Conservation (phyloP, 306 rosid genomes). For the Gastrolobium bilobum region DNA sequence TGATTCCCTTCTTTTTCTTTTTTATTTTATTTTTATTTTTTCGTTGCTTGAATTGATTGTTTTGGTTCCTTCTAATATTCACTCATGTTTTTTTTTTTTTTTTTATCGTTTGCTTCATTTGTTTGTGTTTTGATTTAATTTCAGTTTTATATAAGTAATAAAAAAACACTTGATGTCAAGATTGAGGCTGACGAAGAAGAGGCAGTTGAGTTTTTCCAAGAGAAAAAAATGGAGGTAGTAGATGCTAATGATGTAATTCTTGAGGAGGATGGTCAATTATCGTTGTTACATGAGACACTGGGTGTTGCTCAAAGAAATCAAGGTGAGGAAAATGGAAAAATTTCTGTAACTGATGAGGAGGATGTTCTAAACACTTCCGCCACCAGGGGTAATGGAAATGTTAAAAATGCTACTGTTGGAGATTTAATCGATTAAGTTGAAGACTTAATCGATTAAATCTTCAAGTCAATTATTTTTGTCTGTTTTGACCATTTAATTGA, state of each 20-base stretch:
- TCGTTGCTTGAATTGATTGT: too few species aligned
- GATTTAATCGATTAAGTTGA: too few species aligned
- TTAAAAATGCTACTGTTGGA: too few species aligned
- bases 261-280: constrained; percentile 44
- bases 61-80: too few species aligned
- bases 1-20: neutral
- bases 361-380: constrained; percentile 41
- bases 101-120: too few species aligned
- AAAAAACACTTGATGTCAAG: constrained; percentile 49
- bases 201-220: constrained; percentile 46
- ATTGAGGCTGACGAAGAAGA: constrained; percentile 49
- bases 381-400: constrained; percentile 31
- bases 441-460: too few species aligned
- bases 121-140: neutral
- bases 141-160: neutral
- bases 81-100: too few species aligned
- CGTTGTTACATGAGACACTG: constrained; percentile 45
- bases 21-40: too few species aligned
- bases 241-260: constrained; percentile 47
- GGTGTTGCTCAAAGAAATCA: constrained; percentile 42
- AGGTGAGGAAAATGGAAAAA: constrained; percentile 50
- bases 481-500: too few species aligned
- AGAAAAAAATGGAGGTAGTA: constrained; percentile 49
- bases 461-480: too few species aligned
- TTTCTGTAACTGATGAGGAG: constrained; percentile 45